Percentiles rank a stretch among this genome's conserved stretches.
phyloP scores from a whole-genome alignment of 2,329 filamentous ascomycete genomes.

The Penicillium sp. region DNA sequence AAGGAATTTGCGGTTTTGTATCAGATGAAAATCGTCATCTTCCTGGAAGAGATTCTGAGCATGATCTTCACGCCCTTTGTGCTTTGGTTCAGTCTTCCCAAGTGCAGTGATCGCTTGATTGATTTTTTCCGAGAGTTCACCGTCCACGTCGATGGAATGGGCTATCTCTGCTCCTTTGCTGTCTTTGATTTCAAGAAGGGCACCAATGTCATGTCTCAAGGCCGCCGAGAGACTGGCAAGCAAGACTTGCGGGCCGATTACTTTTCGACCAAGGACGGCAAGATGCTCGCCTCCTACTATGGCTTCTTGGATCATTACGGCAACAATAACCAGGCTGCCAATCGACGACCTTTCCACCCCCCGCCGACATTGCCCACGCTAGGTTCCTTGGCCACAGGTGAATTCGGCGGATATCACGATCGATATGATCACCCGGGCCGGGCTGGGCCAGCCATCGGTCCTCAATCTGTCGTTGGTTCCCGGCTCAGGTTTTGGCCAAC shows the following conservation, averaged over 20 bases:
- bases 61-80: slow-evolving; percentile 89
- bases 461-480: slow-evolving; percentile 26
- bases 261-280: slow-evolving; percentile 89
- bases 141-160: slow-evolving; percentile 90
- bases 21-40: slow-evolving; percentile 85
- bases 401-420: slow-evolving; percentile 40
- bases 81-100: slow-evolving; percentile 77
- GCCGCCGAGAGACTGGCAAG: slow-evolving; percentile 29
- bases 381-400: slow-evolving; percentile 53
- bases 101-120: slow-evolving; percentile 84
- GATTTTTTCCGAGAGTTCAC: slow-evolving; percentile 99
- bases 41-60: slow-evolving; percentile 84
- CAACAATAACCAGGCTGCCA: slow-evolving; percentile 55
- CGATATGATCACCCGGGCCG: slow-evolving; percentile 23
- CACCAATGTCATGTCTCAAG: slow-evolving; percentile 49
- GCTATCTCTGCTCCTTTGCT: slow-evolving; percentile 94
- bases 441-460: slow-evolving; percentile 16
- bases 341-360: slow-evolving; percentile 59
- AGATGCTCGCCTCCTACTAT: slow-evolving; percentile 96
- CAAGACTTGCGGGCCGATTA: slow-evolving; percentile 82
- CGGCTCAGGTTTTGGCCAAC: slow-evolving; percentile 21
- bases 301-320: slow-evolving; percentile 92
- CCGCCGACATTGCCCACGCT: slow-evolving; percentile 69
- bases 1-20: slow-evolving; percentile 85
- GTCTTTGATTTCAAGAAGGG: slow-evolving; percentile 95